A percentile compares a stretch with the other conserved stretches of the same genome.
phyloP scores from a whole-genome alignment of 2,329 filamentous ascomycete species.

The Thermoascus crustaceus region DNA sequence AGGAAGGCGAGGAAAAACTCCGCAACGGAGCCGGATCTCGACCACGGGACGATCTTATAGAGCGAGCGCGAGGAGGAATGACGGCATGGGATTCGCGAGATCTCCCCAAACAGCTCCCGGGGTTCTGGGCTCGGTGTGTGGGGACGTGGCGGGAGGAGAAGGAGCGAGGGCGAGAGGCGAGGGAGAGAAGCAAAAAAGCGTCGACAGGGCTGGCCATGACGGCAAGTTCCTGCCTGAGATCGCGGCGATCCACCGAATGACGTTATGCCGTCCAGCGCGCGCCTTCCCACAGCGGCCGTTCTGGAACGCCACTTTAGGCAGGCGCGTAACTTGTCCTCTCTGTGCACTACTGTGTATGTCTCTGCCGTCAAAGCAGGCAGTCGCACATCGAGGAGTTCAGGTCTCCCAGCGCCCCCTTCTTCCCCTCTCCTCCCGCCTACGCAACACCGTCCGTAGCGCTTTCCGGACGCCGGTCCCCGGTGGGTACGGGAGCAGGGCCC shows the following conservation, averaged over 20 bases:
- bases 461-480: no score
- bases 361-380: no score
- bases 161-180: not conserved
- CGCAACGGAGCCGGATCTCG: no score
- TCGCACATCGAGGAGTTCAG: no score
- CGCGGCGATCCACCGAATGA: slow-evolving; percentile 6
- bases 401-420: no score
- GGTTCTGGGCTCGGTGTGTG: slow-evolving; percentile 6
- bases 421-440: no score
- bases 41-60: no score
- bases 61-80: not conserved
- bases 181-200: not conserved
- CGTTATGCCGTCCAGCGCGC: no score
- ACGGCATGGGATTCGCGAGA: not conserved
- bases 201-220: not conserved
- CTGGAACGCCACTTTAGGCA: not conserved
- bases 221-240: not conserved
- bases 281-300: not conserved
- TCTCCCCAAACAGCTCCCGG: slow-evolving; percentile 2
- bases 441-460: no score
- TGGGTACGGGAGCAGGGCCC: no score
- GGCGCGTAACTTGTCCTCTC: not conserved
- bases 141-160: not conserved
- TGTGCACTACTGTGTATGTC: no score
- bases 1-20: no score